A percentile compares a stretch with the other conserved stretches of the same genome.
These are phyloP conservation scores for Saccharomyces kudriavzevii DNA, from an alignment of 805 yeast genomes.

Conservation along the genomic window DNA sequence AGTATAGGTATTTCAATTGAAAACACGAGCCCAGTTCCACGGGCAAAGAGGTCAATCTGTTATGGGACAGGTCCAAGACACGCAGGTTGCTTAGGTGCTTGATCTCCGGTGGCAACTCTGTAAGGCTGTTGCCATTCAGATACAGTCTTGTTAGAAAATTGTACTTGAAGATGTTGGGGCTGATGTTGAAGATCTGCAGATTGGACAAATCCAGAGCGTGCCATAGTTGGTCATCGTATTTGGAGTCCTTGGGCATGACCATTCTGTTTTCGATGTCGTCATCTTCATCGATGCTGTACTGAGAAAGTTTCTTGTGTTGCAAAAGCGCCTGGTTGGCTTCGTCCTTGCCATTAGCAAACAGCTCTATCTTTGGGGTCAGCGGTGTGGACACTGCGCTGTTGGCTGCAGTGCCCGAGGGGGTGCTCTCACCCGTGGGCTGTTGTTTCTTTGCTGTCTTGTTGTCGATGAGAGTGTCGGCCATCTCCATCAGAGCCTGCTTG, in stretches of 20 bases:
- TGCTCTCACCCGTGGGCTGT: conserved; percentile 6
- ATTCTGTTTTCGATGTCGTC: conserved; percentile 39
- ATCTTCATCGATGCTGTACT: conserved; percentile 36
- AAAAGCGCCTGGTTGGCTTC: conserved; percentile 23
- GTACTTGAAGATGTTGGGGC: conserved; percentile 72
- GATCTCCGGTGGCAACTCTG: conserved; percentile 57
- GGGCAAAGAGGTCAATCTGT: conserved; percentile 66
- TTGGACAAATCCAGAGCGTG: conserved; percentile 88
- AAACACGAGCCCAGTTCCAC: conserved; percentile 75
- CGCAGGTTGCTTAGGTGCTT: conserved; percentile 63
- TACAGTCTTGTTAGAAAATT: conserved; percentile 79
- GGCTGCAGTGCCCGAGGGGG: conserved; percentile 12
- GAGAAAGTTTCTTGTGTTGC: conserved; percentile 36
- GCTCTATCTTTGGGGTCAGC: conserved; percentile 27
- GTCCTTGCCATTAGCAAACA: conserved; percentile 3
- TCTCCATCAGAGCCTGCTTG: conserved; percentile 26
- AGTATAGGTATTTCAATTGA: conserved; percentile 69
- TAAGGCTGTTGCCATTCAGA: conserved; percentile 76
- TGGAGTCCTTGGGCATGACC: conserved; percentile 15
- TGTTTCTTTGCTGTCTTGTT: conserved; percentile 3
- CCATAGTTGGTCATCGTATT: conserved; percentile 75
- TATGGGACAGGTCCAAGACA: conserved; percentile 78
- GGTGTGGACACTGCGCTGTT: conserved; percentile 28
- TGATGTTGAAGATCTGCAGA: conserved; percentile 64
- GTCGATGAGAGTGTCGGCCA: conserved; percentile 16